Conservation (phyloP, 108 stramenopile genomes). For the Schizochytrium sp. region DNA sequence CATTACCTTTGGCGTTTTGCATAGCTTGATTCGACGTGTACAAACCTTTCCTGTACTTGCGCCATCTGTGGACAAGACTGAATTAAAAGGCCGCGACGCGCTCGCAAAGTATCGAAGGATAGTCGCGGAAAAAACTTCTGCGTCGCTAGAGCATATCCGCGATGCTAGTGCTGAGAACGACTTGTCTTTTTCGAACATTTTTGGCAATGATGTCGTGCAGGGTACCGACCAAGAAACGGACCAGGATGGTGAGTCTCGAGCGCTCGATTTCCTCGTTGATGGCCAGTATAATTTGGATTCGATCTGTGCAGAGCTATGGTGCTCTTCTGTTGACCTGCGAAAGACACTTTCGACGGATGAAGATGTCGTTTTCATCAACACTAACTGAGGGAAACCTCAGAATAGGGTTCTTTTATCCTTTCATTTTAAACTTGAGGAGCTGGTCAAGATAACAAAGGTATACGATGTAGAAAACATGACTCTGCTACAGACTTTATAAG, state of each 20-base stretch:
- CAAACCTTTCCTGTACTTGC: not conserved
- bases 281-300: not conserved
- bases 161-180: not conserved
- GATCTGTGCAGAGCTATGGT: not conserved
- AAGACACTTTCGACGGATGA: not conserved
- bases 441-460: too few relatives aligned
- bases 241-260: not conserved
- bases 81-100: not conserved
- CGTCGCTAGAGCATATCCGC: too few relatives aligned
- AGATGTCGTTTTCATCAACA: not conserved
- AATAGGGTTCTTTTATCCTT: too few relatives aligned
- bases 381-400: not conserved
- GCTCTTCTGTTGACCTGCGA: not conserved
- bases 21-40: not conserved
- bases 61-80: not conserved
- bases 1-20: not conserved
- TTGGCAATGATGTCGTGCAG: not conserved
- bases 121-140: too few relatives aligned
- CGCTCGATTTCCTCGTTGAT: not conserved
- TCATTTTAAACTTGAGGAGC: too few relatives aligned
- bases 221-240: not conserved
- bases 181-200: not conserved
- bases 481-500: too few relatives aligned
- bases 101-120: not conserved
- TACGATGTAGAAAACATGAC: too few relatives aligned